Evolutionary conservation across 495 filamentous ascomycete genomes (phyloP), one percentile per base, ranked within the genome.

Genomic region (Aspergillus sclerotioniger): DNA sequence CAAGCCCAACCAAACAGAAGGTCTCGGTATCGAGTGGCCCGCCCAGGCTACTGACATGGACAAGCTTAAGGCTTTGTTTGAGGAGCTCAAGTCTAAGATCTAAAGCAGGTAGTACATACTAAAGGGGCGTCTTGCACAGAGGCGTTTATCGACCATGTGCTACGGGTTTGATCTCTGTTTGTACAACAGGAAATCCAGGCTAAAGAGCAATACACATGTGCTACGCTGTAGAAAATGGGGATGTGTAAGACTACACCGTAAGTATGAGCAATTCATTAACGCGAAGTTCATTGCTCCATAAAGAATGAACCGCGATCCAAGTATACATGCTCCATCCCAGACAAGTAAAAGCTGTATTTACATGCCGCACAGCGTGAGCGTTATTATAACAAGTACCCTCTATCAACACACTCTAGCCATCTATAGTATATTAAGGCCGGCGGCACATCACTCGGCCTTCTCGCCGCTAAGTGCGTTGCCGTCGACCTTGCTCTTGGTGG

Each of bases 41-140:
- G 73, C 84, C 53, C 80, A 92, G 78, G 71, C 74, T 60, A 79
- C 84, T 4, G 88, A 96, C 64, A 95, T 93, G 87, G 89, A 90
- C 8, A 82, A 84, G 71, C 71, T 98, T 58, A 92, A 92, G 83
- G 85, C 81, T 57, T 76, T 94, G 61, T 76, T 77, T 57, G 90
- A 91, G 72, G 88, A 93, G 54, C 74, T 98, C 64, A 96, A 93
- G 84, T 66, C 86, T 20, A 96, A 91, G 82, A 90, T 98, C 79
- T 96, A 82, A 84, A 63, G 45, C 16, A n/a, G 25, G 49, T 39
- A 46, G 21, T 29, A 20, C 16, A 6, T 1, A 54, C 32, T 13
- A 28, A 16, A 16, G 32, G 39, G 43, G 21, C 5, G 15, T 39
- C 17, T 39, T n/a, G 39, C 31, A 35, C 21, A 15, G 29, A 1